Conservation (phyloP, 2,329 filamentous ascomycete species). For the Fusarium miscanthi region DNA sequence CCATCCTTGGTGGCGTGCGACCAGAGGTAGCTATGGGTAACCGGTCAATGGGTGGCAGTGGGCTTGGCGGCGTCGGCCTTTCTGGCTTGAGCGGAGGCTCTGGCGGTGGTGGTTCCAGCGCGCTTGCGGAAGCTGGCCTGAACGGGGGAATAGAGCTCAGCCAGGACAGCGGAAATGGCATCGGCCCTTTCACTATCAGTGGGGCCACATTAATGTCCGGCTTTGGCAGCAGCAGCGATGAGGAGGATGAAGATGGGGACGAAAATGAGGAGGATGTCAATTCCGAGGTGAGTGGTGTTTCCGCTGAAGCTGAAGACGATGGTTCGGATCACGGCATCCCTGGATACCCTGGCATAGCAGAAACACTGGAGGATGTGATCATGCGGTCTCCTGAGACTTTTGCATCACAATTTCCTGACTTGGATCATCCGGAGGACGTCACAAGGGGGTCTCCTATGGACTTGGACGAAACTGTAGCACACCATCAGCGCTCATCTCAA, state of each 20-base stretch:
- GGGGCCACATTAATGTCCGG: constrained; percentile 84
- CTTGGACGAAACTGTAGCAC: constrained; percentile 20
- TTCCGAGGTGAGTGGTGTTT: constrained; percentile 69
- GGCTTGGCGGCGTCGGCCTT: constrained; percentile 62
- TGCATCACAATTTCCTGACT: constrained; percentile 39
- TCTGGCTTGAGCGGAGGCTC: constrained; percentile 56
- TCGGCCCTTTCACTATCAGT: constrained; percentile 78
- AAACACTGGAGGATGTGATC: constrained; percentile 47
- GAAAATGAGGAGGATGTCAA: constrained; percentile 81
- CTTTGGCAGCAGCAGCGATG: constrained; percentile 94
- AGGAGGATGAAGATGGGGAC: constrained; percentile 95
- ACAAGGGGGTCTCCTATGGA: constrained; percentile 42
- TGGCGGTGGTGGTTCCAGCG: constrained; percentile 65
- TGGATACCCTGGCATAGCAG: constrained; percentile 44
- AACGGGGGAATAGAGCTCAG: constrained; percentile 78
- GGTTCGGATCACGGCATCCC: constrained; percentile 37
- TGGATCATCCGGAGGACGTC: constrained; percentile 27
- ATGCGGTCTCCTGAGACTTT: constrained; percentile 49
- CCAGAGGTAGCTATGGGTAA: constrained; percentile 90
- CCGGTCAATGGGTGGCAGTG: constrained; percentile 66
- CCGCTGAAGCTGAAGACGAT: constrained; percentile 47
- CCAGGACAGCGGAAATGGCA: constrained; percentile 73
- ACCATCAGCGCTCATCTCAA: constrained; percentile 2
- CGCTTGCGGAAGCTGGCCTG: constrained; percentile 83
- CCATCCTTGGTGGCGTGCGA: constrained; percentile 94